phyloP scores from a whole-genome alignment of 176 grass and related monocot genomes.

The Rhynchospora pubera region DNA sequence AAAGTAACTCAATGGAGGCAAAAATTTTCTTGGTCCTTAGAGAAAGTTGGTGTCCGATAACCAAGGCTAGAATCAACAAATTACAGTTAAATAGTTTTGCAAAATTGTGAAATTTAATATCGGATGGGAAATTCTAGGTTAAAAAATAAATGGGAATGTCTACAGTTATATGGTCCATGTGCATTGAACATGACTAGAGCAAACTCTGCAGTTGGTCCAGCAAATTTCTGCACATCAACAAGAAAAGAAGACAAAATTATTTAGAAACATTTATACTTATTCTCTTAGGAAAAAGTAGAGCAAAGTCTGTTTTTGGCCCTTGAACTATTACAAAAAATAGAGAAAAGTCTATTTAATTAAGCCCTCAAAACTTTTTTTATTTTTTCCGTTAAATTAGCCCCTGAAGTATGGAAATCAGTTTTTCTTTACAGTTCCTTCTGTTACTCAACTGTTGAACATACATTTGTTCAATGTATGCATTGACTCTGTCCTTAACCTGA shows the following conservation, averaged over 20 bases:
- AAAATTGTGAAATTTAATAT: background rate
- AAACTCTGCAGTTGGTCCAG: conserved; percentile 44
- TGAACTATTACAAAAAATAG: too few relatives aligned
- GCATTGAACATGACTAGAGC: conserved; percentile 76
- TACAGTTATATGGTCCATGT: conserved; percentile 78
- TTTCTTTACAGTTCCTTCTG: too few relatives aligned
- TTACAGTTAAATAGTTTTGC: background rate
- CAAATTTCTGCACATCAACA: conserved; percentile 42
- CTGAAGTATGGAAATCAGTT: too few relatives aligned
- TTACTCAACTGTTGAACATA: too few relatives aligned
- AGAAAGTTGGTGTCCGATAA: background rate
- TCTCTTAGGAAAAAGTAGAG: conserved; percentile 9
- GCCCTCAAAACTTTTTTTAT: too few relatives aligned
- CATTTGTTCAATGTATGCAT: too few relatives aligned
- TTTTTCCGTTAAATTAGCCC: too few relatives aligned
- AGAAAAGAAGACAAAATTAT: conserved; percentile 20
- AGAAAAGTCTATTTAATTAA: too few relatives aligned
- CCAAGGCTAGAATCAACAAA: background rate
- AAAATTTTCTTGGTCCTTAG: background rate
- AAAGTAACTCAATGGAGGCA: background rate
- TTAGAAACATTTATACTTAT: conserved; percentile 6
- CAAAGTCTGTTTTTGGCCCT: too few relatives aligned
- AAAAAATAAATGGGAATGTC: background rate
- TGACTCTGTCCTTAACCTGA: too few relatives aligned
- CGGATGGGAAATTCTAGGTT: background rate